These are phyloP conservation scores for Alternaria infectoria DNA, from an alignment of 2,329 filamentous ascomycete genomes.

Conservation along the genomic window DNA sequence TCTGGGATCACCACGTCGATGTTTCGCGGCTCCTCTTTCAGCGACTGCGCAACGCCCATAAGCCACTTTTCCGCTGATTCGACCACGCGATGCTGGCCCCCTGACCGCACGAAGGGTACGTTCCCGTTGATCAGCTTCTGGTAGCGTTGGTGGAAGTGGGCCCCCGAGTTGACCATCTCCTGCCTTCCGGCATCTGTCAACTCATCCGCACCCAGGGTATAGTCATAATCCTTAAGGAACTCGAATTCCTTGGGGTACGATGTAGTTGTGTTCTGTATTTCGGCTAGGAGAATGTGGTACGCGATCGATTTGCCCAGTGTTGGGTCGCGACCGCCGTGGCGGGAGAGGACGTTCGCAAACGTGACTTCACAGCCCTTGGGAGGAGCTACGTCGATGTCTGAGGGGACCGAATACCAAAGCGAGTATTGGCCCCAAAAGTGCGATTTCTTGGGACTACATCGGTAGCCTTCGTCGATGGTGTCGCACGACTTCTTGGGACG, in stretches of 20 bases:
- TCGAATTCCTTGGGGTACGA: constrained; percentile 67
- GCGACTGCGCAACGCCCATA: constrained; percentile 70
- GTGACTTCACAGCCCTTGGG: constrained; percentile 75
- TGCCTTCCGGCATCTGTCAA: constrained; percentile 72
- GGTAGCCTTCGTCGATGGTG: constrained; percentile 63
- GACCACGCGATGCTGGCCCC: constrained; percentile 73
- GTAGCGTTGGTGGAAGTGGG: constrained; percentile 79
- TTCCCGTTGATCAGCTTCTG: constrained; percentile 61
- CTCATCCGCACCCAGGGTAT: constrained; percentile 72
- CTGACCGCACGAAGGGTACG: constrained; percentile 74
- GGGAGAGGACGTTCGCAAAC: constrained; percentile 80
- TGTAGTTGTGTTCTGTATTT: constrained; percentile 65
- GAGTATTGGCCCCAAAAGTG: constrained; percentile 88
- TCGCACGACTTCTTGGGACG: constrained; percentile 55
- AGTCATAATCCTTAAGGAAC: constrained; percentile 76
- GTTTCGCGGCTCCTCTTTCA: constrained; percentile 50
- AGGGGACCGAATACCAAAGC: constrained; percentile 79
- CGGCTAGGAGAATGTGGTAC: constrained; percentile 69
- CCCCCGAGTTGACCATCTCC: constrained; percentile 76
- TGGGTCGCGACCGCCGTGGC: constrained; percentile 85
- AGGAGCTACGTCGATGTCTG: constrained; percentile 64
- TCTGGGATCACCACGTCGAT: constrained; percentile 73
- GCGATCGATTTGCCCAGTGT: constrained; percentile 69
- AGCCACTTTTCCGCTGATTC: constrained; percentile 78
- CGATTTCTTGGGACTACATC: constrained; percentile 66